These are phyloP conservation scores for Apiotrichum brassicae DNA, from an alignment of 1,284 basidiomycete species.

Conservation along the genomic window DNA sequence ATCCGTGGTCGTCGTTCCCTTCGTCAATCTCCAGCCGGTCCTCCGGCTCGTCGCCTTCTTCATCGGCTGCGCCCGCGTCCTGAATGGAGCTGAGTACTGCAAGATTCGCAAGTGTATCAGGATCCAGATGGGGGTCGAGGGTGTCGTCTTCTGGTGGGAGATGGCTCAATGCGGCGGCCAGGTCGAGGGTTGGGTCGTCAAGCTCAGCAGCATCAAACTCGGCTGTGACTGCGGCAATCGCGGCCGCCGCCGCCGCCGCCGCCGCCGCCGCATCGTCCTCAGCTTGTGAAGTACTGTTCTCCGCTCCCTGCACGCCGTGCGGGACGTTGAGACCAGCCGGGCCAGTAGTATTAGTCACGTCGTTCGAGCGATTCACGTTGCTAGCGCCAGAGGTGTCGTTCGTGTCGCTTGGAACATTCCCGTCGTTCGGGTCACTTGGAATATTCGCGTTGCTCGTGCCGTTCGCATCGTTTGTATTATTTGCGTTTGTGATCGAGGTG, in stretches of 20 bases:
- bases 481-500: too few relatives aligned
- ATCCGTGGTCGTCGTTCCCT: conserved; percentile 4
- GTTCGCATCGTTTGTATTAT: too few relatives aligned
- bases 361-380: too few relatives aligned
- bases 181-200: conserved; percentile 1
- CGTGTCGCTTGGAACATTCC: too few relatives aligned
- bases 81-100: conserved; percentile 35
- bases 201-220: conserved; percentile 3
- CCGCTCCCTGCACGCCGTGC: too few relatives aligned
- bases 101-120: conserved; percentile 39
- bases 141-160: conserved; percentile 9
- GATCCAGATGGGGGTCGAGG: conserved; percentile 18
- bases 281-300: too few relatives aligned
- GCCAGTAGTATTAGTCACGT: too few relatives aligned
- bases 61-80: too few relatives aligned
- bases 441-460: too few relatives aligned
- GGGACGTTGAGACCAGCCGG: too few relatives aligned
- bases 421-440: too few relatives aligned
- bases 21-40: conserved; percentile 6
- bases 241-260: background rate
- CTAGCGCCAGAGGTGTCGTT: too few relatives aligned
- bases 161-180: conserved; percentile 12
- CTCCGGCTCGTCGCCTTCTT: background rate
- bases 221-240: background rate
- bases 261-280: background rate